These are phyloP conservation scores for Picea sitchensis DNA, from an alignment of 75 land plant species.

Conservation along the genomic window DNA sequence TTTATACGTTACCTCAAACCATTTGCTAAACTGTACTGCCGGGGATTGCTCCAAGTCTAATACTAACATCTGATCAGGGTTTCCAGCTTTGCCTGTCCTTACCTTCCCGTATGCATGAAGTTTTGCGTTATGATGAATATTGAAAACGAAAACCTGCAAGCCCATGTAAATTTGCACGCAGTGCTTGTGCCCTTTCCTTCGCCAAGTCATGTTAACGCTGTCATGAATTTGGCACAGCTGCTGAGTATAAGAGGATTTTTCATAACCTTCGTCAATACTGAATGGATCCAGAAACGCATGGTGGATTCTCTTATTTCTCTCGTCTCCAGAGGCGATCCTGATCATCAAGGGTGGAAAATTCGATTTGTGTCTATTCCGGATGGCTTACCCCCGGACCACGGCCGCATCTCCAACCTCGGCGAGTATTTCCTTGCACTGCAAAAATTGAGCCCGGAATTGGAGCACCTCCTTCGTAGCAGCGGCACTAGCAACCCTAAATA, in stretches of 20 bases:
- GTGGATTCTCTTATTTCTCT: background rate
- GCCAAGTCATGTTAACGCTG: background rate
- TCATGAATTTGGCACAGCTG: background rate
- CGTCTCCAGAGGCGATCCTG: background rate
- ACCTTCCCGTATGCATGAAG: no score
- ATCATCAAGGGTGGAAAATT: background rate
- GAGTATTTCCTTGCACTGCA: background rate
- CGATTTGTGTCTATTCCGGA: slow-evolving; percentile 1
- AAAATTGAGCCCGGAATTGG: background rate
- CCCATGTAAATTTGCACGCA: background rate
- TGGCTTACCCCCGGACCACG: background rate
- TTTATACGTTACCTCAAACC: no score
- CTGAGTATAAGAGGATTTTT: background rate
- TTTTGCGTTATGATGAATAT: no score
- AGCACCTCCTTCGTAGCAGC: background rate
- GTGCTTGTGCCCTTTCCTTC: background rate
- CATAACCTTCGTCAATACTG: background rate
- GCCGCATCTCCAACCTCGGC: background rate
- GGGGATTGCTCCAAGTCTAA: no score
- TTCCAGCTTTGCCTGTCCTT: no score
- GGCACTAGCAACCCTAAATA: background rate
- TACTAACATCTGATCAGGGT: no score
- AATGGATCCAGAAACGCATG: background rate
- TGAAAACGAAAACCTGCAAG: no score
- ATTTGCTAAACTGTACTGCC: no score